These are phyloP conservation scores for Tremella fuciformis DNA, from an alignment of 768 basidiomycete species.

Conservation along the genomic window DNA sequence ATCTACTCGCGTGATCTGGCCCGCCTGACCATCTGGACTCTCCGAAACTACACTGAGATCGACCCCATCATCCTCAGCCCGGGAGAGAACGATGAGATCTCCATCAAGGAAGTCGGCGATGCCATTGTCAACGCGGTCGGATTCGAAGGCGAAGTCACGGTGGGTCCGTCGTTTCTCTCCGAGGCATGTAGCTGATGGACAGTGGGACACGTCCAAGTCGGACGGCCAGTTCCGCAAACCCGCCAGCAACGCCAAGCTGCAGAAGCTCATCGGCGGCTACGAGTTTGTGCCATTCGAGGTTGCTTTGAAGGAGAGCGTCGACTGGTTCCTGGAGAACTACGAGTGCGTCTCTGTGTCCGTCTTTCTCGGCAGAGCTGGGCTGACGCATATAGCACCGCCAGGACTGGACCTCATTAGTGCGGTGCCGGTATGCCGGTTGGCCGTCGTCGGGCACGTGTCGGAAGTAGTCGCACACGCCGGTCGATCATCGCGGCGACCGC, in stretches of 20 bases:
- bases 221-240: slow-evolving; percentile 97
- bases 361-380: too few relatives aligned
- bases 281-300: slow-evolving; percentile 37
- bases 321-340: slow-evolving; percentile 85
- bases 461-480: too few relatives aligned
- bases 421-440: too few relatives aligned
- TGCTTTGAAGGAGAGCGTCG: slow-evolving; percentile 74
- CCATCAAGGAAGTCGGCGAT: slow-evolving; percentile 84
- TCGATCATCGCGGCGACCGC: too few relatives aligned
- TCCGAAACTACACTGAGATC: slow-evolving; percentile 84
- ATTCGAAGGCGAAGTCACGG: slow-evolving; percentile 72
- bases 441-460: too few relatives aligned
- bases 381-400: too few relatives aligned
- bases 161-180: slow-evolving; percentile 49
- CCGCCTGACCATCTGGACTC: slow-evolving; percentile 72
- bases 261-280: slow-evolving; percentile 59
- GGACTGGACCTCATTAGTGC: too few relatives aligned
- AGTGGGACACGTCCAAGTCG: slow-evolving; percentile 80
- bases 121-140: slow-evolving; percentile 81
- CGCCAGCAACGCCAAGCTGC: slow-evolving; percentile 83
- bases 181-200: slow-evolving; percentile 7
- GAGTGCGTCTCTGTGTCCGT: slow-evolving; percentile 14
- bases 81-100: slow-evolving; percentile 89
- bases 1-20: slow-evolving; percentile 96
- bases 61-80: slow-evolving; percentile 92